Percentiles rank a stretch among this genome's conserved stretches.
Evolutionary conservation across 73 alveolate genomes (phyloP).

Genomic region (Loxodes magnus): DNA sequence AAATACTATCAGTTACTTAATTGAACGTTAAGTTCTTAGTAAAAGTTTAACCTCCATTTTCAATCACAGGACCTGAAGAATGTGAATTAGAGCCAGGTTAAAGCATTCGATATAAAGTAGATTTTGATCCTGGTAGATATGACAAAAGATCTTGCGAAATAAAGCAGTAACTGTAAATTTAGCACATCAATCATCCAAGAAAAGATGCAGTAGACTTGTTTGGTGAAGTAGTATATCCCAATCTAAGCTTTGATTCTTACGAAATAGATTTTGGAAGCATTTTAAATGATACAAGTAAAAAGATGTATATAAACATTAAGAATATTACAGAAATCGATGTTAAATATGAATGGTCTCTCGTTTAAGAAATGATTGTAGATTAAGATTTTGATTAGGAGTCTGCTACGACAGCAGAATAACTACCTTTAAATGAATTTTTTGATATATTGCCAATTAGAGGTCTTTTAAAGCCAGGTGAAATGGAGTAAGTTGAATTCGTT

Average conservation of each 20-base stretch:
- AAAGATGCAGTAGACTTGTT: constrained; percentile 90
- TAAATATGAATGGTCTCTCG: constrained; percentile 97
- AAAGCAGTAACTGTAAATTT: constrained; percentile 81
- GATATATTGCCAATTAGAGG: constrained; percentile 99
- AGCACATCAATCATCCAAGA: constrained; percentile 98
- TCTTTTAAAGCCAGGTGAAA: constrained; percentile 87
- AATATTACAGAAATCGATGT: constrained; percentile 92
- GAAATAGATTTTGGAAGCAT: constrained; percentile 92
- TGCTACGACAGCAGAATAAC: constrained; percentile 25
- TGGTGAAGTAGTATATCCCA: constrained; percentile 98
- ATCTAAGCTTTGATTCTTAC: constrained; percentile 74
- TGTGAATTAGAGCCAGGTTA: constrained; percentile 79
- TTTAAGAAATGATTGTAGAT: constrained; percentile 71
- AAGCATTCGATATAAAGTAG: constrained; percentile 75
- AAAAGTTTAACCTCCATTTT: constrained; percentile 69
- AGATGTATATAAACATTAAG: constrained; percentile 92
- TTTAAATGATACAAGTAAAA: constrained; percentile 95
- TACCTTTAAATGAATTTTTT: constrained; percentile 92
- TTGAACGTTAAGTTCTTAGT: constrained; percentile 68
- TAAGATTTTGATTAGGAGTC: background rate
- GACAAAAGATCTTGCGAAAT: constrained; percentile 91
- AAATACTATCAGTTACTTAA: constrained; percentile 40
- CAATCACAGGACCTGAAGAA: constrained; percentile 55
- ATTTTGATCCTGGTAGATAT: constrained; percentile 98
- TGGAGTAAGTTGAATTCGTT: constrained; percentile 89